phyloP scores from a whole-genome alignment of 129 eudicot genomes.

The Tagetes erecta region DNA sequence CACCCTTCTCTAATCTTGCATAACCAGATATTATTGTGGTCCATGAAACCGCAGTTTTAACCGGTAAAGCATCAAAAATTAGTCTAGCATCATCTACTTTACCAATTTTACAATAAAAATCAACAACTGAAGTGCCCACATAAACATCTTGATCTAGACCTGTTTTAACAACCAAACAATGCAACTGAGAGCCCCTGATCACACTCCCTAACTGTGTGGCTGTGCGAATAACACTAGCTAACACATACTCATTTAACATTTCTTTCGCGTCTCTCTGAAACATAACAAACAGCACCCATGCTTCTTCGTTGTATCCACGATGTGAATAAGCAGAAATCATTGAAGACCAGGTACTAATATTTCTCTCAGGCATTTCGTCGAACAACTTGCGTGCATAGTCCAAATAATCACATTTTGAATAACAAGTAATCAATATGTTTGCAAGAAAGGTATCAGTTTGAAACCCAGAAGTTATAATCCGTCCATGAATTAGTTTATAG shows the following conservation, averaged over 20 bases:
- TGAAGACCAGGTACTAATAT: slow-evolving; percentile 56
- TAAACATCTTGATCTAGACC: slow-evolving; percentile 56
- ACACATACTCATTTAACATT: slow-evolving; percentile 56
- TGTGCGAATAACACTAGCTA: slow-evolving; percentile 55
- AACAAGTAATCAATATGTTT: slow-evolving; percentile 50
- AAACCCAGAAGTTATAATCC: slow-evolving; percentile 46
- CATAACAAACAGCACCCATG: slow-evolving; percentile 44
- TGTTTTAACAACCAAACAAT: slow-evolving; percentile 48
- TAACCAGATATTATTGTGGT: slow-evolving; percentile 56
- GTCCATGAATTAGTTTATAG: slow-evolving; percentile 48
- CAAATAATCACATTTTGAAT: slow-evolving; percentile 36
- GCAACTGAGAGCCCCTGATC: slow-evolving; percentile 45
- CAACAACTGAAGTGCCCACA: slow-evolving; percentile 63
- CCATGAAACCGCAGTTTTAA: slow-evolving; percentile 57
- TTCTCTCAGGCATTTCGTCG: slow-evolving; percentile 62
- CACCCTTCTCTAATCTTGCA: slow-evolving; percentile 49
- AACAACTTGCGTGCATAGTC: slow-evolving; percentile 48
- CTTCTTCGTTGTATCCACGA: slow-evolving; percentile 50
- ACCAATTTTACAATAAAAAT: slow-evolving; percentile 54
- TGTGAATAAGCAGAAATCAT: slow-evolving; percentile 52
- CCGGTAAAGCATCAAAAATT: slow-evolving; percentile 44
- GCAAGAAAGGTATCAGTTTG: slow-evolving; percentile 44
- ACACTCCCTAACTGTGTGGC: slow-evolving; percentile 38
- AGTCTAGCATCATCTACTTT: slow-evolving; percentile 46
- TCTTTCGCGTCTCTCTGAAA: slow-evolving; percentile 42